Percentiles rank a stretch among this genome's conserved stretches.
These are phyloP conservation scores for Eucalyptus regnans DNA, from an alignment of 345 rosid genomes.

Conservation along the genomic window DNA sequence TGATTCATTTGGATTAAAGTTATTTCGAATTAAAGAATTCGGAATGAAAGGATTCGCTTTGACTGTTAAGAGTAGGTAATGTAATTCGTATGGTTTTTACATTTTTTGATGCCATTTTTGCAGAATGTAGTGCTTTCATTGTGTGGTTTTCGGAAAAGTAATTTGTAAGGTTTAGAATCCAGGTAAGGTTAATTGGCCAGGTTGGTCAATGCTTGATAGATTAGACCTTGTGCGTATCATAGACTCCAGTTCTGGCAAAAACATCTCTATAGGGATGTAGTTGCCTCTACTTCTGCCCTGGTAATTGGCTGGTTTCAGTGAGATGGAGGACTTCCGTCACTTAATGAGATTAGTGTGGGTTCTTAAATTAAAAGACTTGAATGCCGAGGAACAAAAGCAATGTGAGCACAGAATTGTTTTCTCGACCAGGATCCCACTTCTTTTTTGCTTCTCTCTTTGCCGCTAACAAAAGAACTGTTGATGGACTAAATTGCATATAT, in stretches of 20 bases:
- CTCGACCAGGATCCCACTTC: not conserved
- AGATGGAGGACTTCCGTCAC: not conserved
- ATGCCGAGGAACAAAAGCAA: not conserved
- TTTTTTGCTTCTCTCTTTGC: not conserved
- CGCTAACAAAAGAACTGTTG: not conserved
- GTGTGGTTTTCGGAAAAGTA: not conserved
- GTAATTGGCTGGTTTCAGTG: not conserved
- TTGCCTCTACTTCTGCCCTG: not conserved
- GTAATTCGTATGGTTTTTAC: not conserved
- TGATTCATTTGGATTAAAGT: no score
- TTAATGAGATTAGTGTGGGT: not conserved
- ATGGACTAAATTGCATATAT: not conserved
- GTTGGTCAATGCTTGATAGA: not conserved
- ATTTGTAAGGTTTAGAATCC: not conserved
- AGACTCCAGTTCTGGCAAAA: not conserved
- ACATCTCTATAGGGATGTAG: not conserved
- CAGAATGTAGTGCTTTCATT: not conserved
- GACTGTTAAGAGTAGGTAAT: no score
- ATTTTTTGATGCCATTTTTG: not conserved
- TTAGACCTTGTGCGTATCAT: not conserved
- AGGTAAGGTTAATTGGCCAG: not conserved
- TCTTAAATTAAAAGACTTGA: not conserved
- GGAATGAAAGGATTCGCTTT: no score
- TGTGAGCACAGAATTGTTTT: not conserved
- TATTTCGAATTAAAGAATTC: no score